Evolutionary conservation across 495 filamentous ascomycete species (phyloP), one percentile per base, ranked within the genome.

Genomic region (Acidomyces sp.): DNA sequence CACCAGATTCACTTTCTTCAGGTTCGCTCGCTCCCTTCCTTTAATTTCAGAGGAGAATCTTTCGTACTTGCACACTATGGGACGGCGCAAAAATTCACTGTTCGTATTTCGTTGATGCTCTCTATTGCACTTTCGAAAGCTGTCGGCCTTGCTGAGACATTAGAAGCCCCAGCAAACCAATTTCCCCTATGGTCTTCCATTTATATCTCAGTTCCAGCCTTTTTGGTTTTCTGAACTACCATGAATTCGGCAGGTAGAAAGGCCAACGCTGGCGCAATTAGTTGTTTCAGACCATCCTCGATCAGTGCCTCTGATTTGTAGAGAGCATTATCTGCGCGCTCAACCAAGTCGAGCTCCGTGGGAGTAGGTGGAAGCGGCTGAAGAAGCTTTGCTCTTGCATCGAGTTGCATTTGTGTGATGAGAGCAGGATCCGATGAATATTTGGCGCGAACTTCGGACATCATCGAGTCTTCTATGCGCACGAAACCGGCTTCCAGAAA

Each of bases 371-470:
- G 27, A 2, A 42, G 19, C 12, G 19, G 28, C 2, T 4, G 24
- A 2, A 23, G 18, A 12, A 34, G 39, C 4, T 22, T 20, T 6
- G 28, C 5, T 3, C 19, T 12, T 11, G 26, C 37, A 5, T 30
- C 17, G 7, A 27, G 25, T 4, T 27, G 22, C 25, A 40, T 30
- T 10, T 28, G n/a, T 4, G 23, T 9, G 17, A 26, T 6, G 6
- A 29, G 37, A 3, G 13, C 19, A 3, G 37, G 37, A 13, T 40
- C 17, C 6, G 37, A 9, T 11, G 29, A 11, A 15, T 42, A 34
- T 31, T 42, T 42, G 2, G 28, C 28, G 7, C 39, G 39, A 17
- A 31, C 39, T 33, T 11, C 16, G 4, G 39, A 28, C 39, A 42
- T 42, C 28, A 33, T 33, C 17, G 2, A 13, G 28, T 34, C 22